phyloP scores from a whole-genome alignment of 2,329 filamentous ascomycete species.

The Fonsecaea pedrosoi region DNA sequence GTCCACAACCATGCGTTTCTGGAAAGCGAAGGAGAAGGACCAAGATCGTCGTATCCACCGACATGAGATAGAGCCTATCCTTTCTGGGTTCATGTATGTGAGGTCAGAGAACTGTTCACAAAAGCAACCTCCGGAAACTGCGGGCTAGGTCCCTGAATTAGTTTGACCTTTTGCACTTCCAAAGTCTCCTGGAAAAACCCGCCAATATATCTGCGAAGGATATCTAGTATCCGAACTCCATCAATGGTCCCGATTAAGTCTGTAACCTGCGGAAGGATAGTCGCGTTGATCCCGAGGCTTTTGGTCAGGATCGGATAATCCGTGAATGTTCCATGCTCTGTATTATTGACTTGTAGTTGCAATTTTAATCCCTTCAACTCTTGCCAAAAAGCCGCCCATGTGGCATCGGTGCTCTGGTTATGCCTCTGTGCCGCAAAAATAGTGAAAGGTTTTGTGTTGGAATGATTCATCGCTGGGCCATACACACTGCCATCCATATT shows the following conservation, averaged over 20 bases:
- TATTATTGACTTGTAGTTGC: conserved; percentile 30
- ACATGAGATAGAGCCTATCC: neutral
- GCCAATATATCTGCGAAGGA: conserved; percentile 33
- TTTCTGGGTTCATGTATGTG: neutral
- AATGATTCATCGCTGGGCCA: conserved; percentile 24
- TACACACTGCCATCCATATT: conserved; percentile 49
- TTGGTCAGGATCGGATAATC: conserved; percentile 37
- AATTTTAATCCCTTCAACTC: conserved; percentile 31
- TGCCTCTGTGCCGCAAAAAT: conserved; percentile 32
- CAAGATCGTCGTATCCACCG: neutral
- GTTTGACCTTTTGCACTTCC: conserved; percentile 22
- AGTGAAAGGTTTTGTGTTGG: conserved; percentile 30
- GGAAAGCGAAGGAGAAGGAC: neutral
- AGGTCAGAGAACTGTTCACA: conserved; percentile 8
- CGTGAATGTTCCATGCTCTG: conserved; percentile 35
- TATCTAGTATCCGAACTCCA: conserved; percentile 28
- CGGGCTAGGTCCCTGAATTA: conserved; percentile 32
- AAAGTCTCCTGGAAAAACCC: conserved; percentile 35
- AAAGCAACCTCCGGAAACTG: conserved; percentile 37
- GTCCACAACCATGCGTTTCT: neutral
- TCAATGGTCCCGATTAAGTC: conserved; percentile 32
- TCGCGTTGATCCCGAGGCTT: conserved; percentile 20
- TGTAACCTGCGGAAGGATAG: conserved; percentile 15
- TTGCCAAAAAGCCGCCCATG: conserved; percentile 35
- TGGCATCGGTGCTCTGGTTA: conserved; percentile 28